phyloP scores from a whole-genome alignment of 495 filamentous ascomycete genomes.

The Neurospora sp. region DNA sequence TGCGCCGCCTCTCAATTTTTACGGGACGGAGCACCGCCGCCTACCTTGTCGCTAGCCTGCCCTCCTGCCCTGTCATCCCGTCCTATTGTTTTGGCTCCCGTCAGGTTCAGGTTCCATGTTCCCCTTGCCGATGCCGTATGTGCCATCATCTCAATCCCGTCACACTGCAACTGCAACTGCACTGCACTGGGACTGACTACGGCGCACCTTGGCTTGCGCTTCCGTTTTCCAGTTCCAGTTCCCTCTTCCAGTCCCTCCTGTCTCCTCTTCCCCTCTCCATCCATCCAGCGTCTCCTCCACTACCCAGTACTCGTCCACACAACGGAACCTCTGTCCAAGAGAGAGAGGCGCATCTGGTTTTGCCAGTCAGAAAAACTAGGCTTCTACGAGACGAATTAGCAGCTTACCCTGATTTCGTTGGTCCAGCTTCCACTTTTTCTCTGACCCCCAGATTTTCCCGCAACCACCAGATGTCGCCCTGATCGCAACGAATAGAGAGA shows the following conservation, averaged over 20 bases:
- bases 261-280: neutral
- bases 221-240: neutral
- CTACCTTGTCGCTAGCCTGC: neutral
- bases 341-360: neutral
- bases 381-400: slow-evolving; percentile 14
- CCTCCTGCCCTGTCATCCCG: neutral
- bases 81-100: slow-evolving; percentile 13
- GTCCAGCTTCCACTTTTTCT: slow-evolving; percentile 1
- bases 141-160: slow-evolving; percentile 11
- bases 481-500: slow-evolving; percentile 12
- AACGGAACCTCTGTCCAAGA: neutral
- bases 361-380: neutral
- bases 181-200: neutral
- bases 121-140: slow-evolving; percentile 11
- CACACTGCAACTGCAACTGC: neutral
- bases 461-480: slow-evolving; percentile 19
- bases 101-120: neutral
- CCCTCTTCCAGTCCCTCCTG: neutral
- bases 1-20: slow-evolving; percentile 23
- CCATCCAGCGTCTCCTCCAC: neutral
- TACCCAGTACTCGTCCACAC: neutral
- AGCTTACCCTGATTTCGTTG: slow-evolving; percentile 13
- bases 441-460: slow-evolving; percentile 16
- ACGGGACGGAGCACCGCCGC: slow-evolving; percentile 9
- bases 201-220: neutral